phyloP scores from a whole-genome alignment of 441 rosid genomes.

The Erodium moschatum region DNA sequence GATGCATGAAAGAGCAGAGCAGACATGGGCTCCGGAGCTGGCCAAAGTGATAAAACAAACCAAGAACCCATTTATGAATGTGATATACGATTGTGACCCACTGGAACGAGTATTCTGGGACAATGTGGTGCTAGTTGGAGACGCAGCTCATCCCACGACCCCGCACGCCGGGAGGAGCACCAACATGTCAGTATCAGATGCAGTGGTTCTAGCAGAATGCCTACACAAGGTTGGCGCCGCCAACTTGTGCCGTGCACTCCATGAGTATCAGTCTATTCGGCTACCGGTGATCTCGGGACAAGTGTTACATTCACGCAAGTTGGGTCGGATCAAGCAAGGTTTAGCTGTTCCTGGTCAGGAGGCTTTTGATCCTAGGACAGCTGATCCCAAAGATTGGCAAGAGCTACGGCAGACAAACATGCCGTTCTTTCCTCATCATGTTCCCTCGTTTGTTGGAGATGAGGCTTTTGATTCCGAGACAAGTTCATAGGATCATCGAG shows the following conservation, averaged over 20 bases:
- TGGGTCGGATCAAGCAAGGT: slow-evolving; percentile 72
- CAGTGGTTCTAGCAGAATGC: slow-evolving; percentile 52
- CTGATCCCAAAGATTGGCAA: slow-evolving; percentile 28
- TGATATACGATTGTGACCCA: slow-evolving; percentile 63
- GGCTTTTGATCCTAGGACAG: slow-evolving; percentile 31
- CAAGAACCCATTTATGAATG: slow-evolving; percentile 59
- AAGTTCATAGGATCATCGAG: no score
- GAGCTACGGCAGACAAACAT: slow-evolving; percentile 43
- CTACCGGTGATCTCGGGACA: slow-evolving; percentile 49
- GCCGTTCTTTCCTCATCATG: slow-evolving; percentile 40
- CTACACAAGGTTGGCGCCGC: slow-evolving; percentile 37
- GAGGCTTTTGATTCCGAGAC: no score
- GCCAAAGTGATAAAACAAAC: slow-evolving; percentile 53
- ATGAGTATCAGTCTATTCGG: slow-evolving; percentile 49
- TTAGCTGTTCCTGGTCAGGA: slow-evolving; percentile 16
- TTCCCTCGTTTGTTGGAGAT: slow-evolving; percentile 24
- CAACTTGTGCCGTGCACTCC: slow-evolving; percentile 37
- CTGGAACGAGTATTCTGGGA: slow-evolving; percentile 39
- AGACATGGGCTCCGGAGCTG: slow-evolving; percentile 49
- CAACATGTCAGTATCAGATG: slow-evolving; percentile 68
- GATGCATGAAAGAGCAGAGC: slow-evolving; percentile 52
- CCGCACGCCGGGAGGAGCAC: slow-evolving; percentile 74
- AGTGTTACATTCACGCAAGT: slow-evolving; percentile 42
- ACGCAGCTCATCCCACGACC: slow-evolving; percentile 71
- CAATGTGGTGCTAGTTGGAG: slow-evolving; percentile 51